Conservation (phyloP, 1,284 basidiomycete genomes). For the Vanrija sp. region DNA sequence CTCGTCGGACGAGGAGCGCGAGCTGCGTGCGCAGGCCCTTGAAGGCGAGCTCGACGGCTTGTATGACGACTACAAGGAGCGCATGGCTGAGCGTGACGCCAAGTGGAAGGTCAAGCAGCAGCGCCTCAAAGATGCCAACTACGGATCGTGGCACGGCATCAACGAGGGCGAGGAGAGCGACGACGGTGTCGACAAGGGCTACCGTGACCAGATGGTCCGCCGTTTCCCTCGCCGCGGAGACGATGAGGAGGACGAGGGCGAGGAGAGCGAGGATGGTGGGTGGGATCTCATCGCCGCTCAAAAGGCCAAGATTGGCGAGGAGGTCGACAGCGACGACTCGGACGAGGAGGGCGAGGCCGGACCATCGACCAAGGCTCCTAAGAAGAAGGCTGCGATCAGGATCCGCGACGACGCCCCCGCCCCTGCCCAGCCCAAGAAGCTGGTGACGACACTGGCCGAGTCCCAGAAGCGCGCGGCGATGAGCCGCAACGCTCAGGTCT, state of each 20-base stretch:
- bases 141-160: conserved; percentile 73
- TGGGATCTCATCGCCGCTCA: conserved; percentile 67
- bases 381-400: conserved; percentile 14
- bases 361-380: conserved; percentile 16
- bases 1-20: conserved; percentile 67
- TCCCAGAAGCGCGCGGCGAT: conserved; percentile 42
- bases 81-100: conserved; percentile 76
- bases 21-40: conserved; percentile 61
- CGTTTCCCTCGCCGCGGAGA: conserved; percentile 29
- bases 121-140: conserved; percentile 66
- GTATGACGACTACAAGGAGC: conserved; percentile 82
- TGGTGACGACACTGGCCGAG: conserved; percentile 39
- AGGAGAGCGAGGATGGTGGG: conserved; percentile 60
- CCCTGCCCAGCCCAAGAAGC: conserved; percentile 41
- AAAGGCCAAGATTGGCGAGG: conserved; percentile 59
- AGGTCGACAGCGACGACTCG: conserved; percentile 50
- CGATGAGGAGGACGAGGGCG: conserved; percentile 56
- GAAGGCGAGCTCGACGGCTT: conserved; percentile 83
- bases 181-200: conserved; percentile 46
- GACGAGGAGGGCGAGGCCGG: conserved; percentile 34
- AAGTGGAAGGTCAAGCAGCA: conserved; percentile 87
- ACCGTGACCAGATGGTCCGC: conserved; percentile 25
- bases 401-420: conserved; percentile 11
- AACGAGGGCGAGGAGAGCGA: conserved; percentile 39
- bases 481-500: conserved; percentile 61